Conservation (phyloP, 257 asterid species). For the Ilex aquifolium region DNA sequence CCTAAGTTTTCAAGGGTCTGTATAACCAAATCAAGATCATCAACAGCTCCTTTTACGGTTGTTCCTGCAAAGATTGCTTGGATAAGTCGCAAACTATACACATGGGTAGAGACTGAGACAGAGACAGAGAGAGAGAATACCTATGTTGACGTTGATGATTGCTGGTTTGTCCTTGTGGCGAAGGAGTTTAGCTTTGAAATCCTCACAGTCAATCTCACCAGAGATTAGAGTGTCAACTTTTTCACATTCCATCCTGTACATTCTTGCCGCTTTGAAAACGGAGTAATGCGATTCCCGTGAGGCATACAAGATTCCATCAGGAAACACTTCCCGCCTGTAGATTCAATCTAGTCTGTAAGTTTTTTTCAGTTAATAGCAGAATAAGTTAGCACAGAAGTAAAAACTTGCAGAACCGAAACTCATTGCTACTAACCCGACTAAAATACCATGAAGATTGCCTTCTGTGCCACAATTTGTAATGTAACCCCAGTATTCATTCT, state of each 20-base stretch:
- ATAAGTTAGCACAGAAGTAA: too few relatives aligned
- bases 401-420: too few relatives aligned
- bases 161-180: conserved; percentile 18
- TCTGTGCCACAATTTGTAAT: conserved; percentile 22
- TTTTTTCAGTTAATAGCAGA: too few relatives aligned
- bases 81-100: too few relatives aligned
- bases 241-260: background rate
- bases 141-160: conserved; percentile 18
- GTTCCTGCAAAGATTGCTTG: conserved; percentile 15
- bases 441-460: conserved; percentile 24
- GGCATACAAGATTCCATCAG: conserved; percentile 14
- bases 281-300: conserved; percentile 18
- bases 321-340: conserved; percentile 16
- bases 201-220: conserved; percentile 19
- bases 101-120: too few relatives aligned
- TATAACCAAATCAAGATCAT: conserved; percentile 29
- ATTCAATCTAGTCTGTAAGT: background rate
- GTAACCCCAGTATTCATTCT: conserved; percentile 21
- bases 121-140: background rate
- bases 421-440: conserved; percentile 14
- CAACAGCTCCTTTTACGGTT: conserved; percentile 36
- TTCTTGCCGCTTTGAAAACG: too few relatives aligned
- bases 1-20: conserved; percentile 24
- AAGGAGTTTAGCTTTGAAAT: conserved; percentile 14
- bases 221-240: background rate